Evolutionary conservation across 1,139 yeast species (phyloP).

Genomic region (Suhomyces maxii): DNA sequence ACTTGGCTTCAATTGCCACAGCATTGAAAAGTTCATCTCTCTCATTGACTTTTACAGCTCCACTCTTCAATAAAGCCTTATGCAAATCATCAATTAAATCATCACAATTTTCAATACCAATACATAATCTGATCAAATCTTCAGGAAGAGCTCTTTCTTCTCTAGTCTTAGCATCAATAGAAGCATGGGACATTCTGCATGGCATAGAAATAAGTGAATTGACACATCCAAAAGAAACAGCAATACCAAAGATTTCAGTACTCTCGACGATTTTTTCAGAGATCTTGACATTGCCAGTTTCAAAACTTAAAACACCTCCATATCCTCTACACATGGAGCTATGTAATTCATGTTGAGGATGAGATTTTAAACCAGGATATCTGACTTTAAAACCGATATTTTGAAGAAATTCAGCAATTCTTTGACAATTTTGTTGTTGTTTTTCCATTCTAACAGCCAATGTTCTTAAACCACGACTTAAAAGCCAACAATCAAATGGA

Average conservation of each 20-base stretch:
- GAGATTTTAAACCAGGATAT: conserved; percentile 79
- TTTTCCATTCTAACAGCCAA: conserved; percentile 80
- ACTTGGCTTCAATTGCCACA: conserved; percentile 42
- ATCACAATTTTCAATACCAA: conserved; percentile 75
- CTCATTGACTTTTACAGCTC: conserved; percentile 50
- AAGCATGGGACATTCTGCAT: conserved; percentile 95
- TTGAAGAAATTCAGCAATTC: conserved; percentile 72
- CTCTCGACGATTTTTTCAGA: conserved; percentile 75
- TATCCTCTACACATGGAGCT: conserved; percentile 76
- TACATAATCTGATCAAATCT: conserved; percentile 82
- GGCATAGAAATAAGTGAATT: conserved; percentile 91
- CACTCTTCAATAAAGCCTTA: conserved; percentile 66
- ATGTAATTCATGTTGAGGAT: conserved; percentile 81
- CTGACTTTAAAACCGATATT: conserved; percentile 66
- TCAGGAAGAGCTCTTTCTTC: conserved; percentile 89
- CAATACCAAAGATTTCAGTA: conserved; percentile 78
- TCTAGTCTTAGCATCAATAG: conserved; percentile 84
- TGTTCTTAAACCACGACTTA: conserved; percentile 84
- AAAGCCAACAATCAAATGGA: conserved; percentile 89
- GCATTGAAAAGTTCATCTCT: conserved; percentile 47
- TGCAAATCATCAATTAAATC: conserved; percentile 73
- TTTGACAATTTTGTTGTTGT: conserved; percentile 78
- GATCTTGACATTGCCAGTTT: conserved; percentile 71
- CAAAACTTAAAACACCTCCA: conserved; percentile 87
- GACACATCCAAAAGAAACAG: conserved; percentile 94